A percentile compares a stretch with the other conserved stretches of the same genome.
Evolutionary conservation across 2,329 filamentous ascomycete genomes (phyloP).

Genomic region (Talaromyces rugulosus): DNA sequence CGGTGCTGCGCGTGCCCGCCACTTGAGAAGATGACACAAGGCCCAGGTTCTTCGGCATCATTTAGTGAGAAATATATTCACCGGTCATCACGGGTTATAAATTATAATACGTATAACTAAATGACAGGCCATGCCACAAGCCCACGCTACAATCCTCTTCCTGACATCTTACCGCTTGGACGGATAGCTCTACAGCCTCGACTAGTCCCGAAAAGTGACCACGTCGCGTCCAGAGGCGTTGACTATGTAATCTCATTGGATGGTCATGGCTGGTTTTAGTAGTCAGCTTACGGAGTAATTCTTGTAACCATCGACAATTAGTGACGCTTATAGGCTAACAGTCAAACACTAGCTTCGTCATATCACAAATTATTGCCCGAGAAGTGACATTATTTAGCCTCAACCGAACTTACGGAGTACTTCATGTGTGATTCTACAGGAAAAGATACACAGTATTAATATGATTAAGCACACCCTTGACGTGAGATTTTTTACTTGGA

Average conservation of each 20-base stretch:
- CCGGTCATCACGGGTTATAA: background rate
- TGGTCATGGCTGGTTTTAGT: background rate
- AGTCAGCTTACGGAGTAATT: background rate
- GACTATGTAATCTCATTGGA: background rate
- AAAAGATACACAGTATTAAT: too few species aligned
- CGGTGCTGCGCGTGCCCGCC: too few species aligned
- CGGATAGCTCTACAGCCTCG: background rate
- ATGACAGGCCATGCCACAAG: background rate
- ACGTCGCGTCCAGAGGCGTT: background rate
- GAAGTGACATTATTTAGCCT: background rate
- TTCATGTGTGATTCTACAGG: too few species aligned
- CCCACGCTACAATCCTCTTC: background rate
- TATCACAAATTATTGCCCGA: background rate
- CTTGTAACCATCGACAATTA: background rate
- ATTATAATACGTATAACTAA: background rate
- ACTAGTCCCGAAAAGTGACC: background rate
- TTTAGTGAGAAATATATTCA: too few species aligned
- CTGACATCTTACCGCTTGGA: background rate
- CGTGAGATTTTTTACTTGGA: too few species aligned
- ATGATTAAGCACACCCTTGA: too few species aligned
- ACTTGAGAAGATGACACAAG: background rate
- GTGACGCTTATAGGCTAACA: background rate
- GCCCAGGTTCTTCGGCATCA: background rate
- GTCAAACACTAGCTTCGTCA: background rate
- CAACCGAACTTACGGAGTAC: background rate